Conservation (phyloP, 2,329 filamentous ascomycete species). For the Alternaria sp. region DNA sequence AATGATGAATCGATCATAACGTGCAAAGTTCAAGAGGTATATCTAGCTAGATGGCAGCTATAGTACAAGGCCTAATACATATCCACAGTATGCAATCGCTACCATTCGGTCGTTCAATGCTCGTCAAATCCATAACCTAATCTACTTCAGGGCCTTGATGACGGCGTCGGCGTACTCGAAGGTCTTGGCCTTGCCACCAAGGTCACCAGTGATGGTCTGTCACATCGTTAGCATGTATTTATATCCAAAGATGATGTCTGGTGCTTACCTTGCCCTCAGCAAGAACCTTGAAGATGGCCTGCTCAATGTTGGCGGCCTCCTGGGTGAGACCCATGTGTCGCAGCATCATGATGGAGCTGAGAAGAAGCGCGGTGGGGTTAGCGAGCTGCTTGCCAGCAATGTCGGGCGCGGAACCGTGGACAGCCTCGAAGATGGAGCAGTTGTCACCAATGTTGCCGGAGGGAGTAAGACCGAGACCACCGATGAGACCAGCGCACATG, state of each 20-base stretch:
- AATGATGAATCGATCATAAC: background rate
- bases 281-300: conserved; percentile 92
- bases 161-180: conserved; percentile 92
- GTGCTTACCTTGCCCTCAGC: conserved; percentile 84
- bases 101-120: conserved; percentile 36
- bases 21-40: conserved; percentile 22
- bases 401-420: conserved; percentile 96
- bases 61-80: conserved; percentile 48
- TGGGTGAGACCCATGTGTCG: conserved; percentile 93
- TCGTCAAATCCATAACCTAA: conserved; percentile 33
- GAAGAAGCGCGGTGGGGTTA: conserved; percentile 94
- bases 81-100: conserved; percentile 47
- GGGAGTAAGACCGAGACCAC: conserved; percentile 93
- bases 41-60: conserved; percentile 39
- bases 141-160: conserved; percentile 67
- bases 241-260: background rate
- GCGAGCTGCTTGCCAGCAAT: conserved; percentile 95
- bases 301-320: conserved; percentile 87
- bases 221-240: conserved; percentile 17
- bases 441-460: conserved; percentile 99
- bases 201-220: conserved; percentile 84
- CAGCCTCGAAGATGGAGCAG: conserved; percentile 99
- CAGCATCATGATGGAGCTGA: conserved; percentile 99
- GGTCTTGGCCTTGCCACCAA: conserved; percentile 96
- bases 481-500: conserved; percentile 98